Evolutionary conservation across 1,284 basidiomycete genomes (phyloP).

Genomic region (Sparassis latifolia): DNA sequence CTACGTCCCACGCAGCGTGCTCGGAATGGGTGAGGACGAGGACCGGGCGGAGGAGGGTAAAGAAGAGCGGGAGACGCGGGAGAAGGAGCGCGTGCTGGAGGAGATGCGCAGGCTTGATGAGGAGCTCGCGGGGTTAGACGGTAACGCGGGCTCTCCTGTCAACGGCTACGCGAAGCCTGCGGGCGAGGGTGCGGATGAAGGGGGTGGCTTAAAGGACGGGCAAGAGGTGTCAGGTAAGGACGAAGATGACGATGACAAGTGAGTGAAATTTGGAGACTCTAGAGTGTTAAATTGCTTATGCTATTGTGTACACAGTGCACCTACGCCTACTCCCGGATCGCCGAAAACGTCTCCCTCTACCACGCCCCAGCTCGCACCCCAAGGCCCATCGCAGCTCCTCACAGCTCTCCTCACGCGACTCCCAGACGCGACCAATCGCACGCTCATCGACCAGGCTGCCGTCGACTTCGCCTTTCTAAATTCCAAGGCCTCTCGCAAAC

Average conservation of each 20-base stretch:
- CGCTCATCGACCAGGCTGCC: constrained; percentile 88
- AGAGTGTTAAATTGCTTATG: neutral
- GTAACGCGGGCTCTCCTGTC: constrained; percentile 23
- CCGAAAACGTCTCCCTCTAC: constrained; percentile 57
- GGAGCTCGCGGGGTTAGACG: constrained; percentile 48
- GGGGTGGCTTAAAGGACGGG: constrained; percentile 3
- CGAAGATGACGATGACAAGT: constrained; percentile 49
- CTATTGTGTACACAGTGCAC: constrained; percentile 27
- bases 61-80: constrained; percentile 39
- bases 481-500: constrained; percentile 89
- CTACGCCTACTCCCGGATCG: constrained; percentile 61
- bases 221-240: constrained; percentile 17
- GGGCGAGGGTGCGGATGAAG: constrained; percentile 12
- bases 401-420: constrained; percentile 90
- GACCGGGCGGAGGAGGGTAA: constrained; percentile 23
- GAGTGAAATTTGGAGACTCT: constrained; percentile 15
- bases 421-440: constrained; percentile 90
- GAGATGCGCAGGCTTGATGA: constrained; percentile 67
- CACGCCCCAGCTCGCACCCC: constrained; percentile 65
- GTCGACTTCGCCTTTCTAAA: constrained; percentile 96
- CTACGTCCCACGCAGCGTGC: constrained; percentile 81
- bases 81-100: constrained; percentile 42
- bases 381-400: constrained; percentile 90
- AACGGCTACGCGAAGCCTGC: neutral
- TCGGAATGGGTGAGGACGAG: constrained; percentile 72